Evolutionary conservation across 768 basidiomycete genomes (phyloP).

Genomic region (Serpula lacrymans): DNA sequence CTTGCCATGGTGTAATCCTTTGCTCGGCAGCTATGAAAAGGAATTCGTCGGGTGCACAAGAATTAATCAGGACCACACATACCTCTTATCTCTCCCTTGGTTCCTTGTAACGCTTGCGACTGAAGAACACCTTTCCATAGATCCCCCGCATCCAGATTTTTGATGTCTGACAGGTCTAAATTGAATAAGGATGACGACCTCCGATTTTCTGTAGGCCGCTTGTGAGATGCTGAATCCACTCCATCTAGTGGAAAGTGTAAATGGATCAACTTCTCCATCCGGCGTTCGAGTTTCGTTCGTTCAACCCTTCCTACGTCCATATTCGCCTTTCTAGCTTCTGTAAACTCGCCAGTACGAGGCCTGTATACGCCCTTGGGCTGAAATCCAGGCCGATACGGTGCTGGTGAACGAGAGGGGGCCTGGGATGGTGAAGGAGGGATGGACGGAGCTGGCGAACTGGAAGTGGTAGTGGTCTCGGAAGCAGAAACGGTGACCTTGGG

Average conservation of each 20-base stretch:
- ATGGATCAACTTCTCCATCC: slow-evolving; percentile 83
- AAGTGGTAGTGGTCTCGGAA: slow-evolving; percentile 11
- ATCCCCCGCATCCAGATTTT: slow-evolving; percentile 61
- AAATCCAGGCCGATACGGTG: slow-evolving; percentile 87
- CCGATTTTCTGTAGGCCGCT: slow-evolving; percentile 22
- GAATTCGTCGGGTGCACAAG: neutral
- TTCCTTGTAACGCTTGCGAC: slow-evolving; percentile 37
- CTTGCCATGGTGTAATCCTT: slow-evolving; percentile 92
- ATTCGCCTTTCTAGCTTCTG: slow-evolving; percentile 33
- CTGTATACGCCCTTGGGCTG: slow-evolving; percentile 87
- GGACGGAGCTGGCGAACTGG: slow-evolving; percentile 14
- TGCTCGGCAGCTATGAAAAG: slow-evolving; percentile 69
- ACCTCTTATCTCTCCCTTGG: slow-evolving; percentile 73
- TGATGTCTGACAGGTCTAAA: slow-evolving; percentile 54
- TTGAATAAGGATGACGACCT: slow-evolving; percentile 75
- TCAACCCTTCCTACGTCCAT: slow-evolving; percentile 62
- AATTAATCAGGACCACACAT: slow-evolving; percentile 10
- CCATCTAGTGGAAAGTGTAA: slow-evolving; percentile 56
- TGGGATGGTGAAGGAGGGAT: slow-evolving; percentile 18
- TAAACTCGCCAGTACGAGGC: slow-evolving; percentile 80
- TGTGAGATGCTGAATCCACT: slow-evolving; percentile 12
- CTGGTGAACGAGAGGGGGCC: slow-evolving; percentile 27
- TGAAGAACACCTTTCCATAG: slow-evolving; percentile 65
- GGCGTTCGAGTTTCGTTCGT: slow-evolving; percentile 76
- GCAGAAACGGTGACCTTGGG: slow-evolving; percentile 14